A percentile compares a stretch with the other conserved stretches of the same genome.
Evolutionary conservation across 2,329 filamentous ascomycete genomes (phyloP).

Genomic region (Fusarium sp.): DNA sequence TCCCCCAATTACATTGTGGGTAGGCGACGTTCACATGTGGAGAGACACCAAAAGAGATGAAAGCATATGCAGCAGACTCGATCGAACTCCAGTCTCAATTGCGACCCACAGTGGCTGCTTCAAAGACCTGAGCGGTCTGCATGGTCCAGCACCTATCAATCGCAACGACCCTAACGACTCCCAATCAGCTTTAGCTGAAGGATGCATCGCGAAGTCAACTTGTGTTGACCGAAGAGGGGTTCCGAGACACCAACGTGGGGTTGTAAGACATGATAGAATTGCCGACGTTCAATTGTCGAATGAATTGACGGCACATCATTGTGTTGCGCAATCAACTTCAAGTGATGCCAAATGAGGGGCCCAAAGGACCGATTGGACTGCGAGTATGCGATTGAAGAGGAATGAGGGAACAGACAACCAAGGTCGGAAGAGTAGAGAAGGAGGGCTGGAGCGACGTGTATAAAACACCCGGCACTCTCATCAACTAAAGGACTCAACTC

Average conservation of each 20-base stretch:
- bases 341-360: neutral
- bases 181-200: neutral
- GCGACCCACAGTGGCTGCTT: neutral
- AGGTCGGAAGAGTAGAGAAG: rapidly evolving
- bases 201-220: too few relatives aligned
- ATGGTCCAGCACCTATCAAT: neutral
- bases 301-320: rapidly evolving
- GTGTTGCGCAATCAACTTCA: neutral
- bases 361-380: neutral
- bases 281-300: neutral
- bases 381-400: neutral
- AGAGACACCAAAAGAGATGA: too few relatives aligned
- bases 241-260: neutral
- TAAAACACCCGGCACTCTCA: neutral
- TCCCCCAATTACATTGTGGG: rapidly evolving
- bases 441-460: neutral
- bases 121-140: neutral
- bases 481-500: neutral
- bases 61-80: neutral
- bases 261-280: neutral
- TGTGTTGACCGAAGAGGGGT: neutral
- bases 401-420: neutral
- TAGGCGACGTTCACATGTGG: too few relatives aligned
- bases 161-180: too few relatives aligned
- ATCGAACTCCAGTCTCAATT: neutral